Base-by-base conservation (phyloP, 352 stramenopile genomes). In the Pythium monospermum region DNA sequence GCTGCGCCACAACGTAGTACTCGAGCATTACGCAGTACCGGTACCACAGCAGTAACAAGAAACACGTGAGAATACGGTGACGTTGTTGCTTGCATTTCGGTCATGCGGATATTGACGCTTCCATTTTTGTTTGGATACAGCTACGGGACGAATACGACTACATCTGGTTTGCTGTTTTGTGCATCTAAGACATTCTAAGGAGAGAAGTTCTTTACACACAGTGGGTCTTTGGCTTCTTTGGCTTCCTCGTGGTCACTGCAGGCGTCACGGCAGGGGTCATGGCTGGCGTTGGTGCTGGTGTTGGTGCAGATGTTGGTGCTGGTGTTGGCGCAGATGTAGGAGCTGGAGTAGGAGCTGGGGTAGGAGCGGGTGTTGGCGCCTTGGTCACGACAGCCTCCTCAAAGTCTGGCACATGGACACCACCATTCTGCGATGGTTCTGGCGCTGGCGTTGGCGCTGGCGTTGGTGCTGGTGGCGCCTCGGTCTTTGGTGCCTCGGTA, bases 181-280 rank as follows among this genome's bases (percentile, higher is more conserved):
- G 30, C 8, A 8, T 35, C 30, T 35, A 42, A 42, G 8, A 23
- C 7, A 6, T 18, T 11, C 7, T n/a, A 10, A 8, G 19, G 7
- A 19, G 47, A 38, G 5, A 30, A 16, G 26, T 12, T 23, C 27
- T 30, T 61, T 64, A 68, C 31, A 64, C 60, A 39, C 61, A 69
- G 36, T 58, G 39, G 44, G 51, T 64, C 30, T 35, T 35, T 8
- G 30, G 30, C 42, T 60, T 59, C 52, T 59, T 56, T 7, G 27
- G 22, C 6, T 46, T 46, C 42, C 7, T 8, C 30, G 30, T 35
- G 7, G 30, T 13, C 30, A 35, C 30, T 13, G 30, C 30, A 6
- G 39, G 39, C 7, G 16, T 45, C 16, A 22, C 15, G 16, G 39
- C 39, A 13, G 39, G 21, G 7, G 39, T 28, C 21, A 22, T n/a